Evolutionary conservation across 805 yeast species (phyloP).

Genomic region (Monosporozyma yasuniensis): DNA sequence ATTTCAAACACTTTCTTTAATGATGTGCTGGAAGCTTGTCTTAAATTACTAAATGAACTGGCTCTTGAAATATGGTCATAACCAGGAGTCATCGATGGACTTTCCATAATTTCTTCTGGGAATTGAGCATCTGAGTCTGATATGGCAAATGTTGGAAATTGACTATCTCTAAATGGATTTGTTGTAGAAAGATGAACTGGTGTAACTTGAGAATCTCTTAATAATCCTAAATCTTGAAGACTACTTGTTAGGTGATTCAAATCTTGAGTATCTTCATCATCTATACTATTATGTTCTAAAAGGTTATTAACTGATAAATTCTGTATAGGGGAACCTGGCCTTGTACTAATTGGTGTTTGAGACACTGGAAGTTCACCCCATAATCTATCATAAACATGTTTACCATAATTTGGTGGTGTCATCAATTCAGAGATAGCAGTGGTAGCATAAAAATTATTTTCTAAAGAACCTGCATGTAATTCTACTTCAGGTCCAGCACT

Average conservation of each 20-base stretch:
- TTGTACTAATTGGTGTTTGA: constrained; percentile 4
- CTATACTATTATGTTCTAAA: background rate
- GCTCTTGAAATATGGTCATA: constrained; percentile 50
- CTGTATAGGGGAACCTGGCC: constrained; percentile 3
- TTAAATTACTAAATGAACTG: constrained; percentile 41
- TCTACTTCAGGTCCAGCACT: constrained; percentile 27
- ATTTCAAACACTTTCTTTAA: constrained; percentile 34
- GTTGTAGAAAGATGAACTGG: constrained; percentile 2
- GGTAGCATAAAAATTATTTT: constrained; percentile 5
- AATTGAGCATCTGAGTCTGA: constrained; percentile 4
- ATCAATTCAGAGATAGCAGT: constrained; percentile 34
- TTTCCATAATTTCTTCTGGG: constrained; percentile 2
- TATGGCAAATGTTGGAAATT: constrained; percentile 4
- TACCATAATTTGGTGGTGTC: constrained; percentile 83
- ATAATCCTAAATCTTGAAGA: background rate
- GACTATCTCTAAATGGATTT: constrained; percentile 5
- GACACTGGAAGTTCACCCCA: constrained; percentile 47
- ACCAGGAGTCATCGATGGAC: constrained; percentile 39
- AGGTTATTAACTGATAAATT: background rate
- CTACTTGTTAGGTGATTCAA: background rate
- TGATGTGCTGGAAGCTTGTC: constrained; percentile 22
- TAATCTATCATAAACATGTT: constrained; percentile 70
- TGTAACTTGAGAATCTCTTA: constrained; percentile 2
- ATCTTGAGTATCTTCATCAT: background rate
- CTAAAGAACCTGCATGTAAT: constrained; percentile 5